Evolutionary conservation across 2,329 filamentous ascomycete species (phyloP), one percentile per base, ranked within the genome.

Genomic region (Colletotrichum aenigma): DNA sequence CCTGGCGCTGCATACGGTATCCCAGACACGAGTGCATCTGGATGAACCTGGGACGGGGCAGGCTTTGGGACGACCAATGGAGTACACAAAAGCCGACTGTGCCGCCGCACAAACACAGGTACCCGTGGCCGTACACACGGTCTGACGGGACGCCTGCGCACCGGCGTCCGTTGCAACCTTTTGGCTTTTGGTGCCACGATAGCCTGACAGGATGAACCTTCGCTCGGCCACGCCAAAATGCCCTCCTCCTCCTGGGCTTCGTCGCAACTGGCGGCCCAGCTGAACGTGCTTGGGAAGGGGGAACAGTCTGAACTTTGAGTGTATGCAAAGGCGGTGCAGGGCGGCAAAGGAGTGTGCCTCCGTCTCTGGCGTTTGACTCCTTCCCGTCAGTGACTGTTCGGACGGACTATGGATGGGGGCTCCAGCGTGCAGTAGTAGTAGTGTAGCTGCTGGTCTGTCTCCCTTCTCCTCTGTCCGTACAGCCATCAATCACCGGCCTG

Each of bases 201-300:
- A 36, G 30, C 64, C 28, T 75, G 73, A 68, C 70, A 68, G 73
- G 73, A 75, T 69, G 73, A 73, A 69, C 70, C 70, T 68, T 73
- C 70, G 43, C 70, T 68, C 56, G 73, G 73, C 58, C 64, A 62
- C 43, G 61, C 68, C 62, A 55, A 64, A 58, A 61, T 34, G 10
- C 26, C 30, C 30, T 15, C 62, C 36, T 34, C 10, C 60, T 56
- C 56, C 38, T 64, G 32, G 66, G 43, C 43, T 55, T 52, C 62
- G 34, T 60, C 67, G 48, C 67, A 26, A 36, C 60, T 52, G 48
- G 48, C 60, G 60, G 66, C 48, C 58, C 43, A 55, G 66, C 58
- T 74, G 66, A 16, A 69, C 71, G 66, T 65, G 26, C 43, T 69
- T 24, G 60, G 18, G n/a, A 48, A 9, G n/a, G 43, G 38, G 43